phyloP scores from a whole-genome alignment of 805 yeast species.

The Wickerhamiella spandovensis region DNA sequence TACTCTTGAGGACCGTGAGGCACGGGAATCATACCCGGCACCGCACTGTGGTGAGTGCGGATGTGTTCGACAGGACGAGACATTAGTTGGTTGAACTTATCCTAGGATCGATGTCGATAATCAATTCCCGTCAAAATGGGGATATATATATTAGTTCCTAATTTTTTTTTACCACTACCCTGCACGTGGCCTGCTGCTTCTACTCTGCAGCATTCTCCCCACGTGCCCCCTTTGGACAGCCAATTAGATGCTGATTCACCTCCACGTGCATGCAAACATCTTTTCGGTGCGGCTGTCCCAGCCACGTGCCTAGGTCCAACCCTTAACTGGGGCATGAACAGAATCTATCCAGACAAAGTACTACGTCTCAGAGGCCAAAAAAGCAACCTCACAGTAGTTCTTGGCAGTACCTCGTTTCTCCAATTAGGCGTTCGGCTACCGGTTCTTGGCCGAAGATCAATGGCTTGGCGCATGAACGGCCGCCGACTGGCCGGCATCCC shows the following conservation, averaged over 20 bases:
- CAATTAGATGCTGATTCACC: neutral
- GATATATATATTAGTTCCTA: neutral
- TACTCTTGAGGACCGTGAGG: constrained; percentile 28
- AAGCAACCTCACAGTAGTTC: too few relatives aligned
- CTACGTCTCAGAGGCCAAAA: too few relatives aligned
- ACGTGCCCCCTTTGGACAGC: neutral
- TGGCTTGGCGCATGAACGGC: neutral
- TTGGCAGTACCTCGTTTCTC: neutral
- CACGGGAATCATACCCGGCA: constrained; percentile 25
- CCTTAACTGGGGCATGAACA: neutral
- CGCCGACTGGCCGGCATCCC: neutral
- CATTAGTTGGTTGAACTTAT: neutral
- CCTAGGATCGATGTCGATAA: neutral
- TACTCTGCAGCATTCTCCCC: neutral
- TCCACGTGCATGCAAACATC: neutral
- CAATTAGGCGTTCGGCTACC: neutral
- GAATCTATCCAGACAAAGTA: too few relatives aligned
- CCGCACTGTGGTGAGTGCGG: constrained; percentile 23
- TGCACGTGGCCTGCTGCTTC: neutral
- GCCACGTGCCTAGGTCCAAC: neutral
- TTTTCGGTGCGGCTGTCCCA: neutral
- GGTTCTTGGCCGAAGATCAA: neutral
- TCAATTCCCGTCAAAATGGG: neutral
- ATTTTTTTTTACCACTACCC: neutral
- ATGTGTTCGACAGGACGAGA: neutral